Percentiles rank a stretch among this genome's conserved stretches.
phyloP scores from a whole-genome alignment of 2,329 filamentous ascomycete species.

The Diaporthe citrichinensis region DNA sequence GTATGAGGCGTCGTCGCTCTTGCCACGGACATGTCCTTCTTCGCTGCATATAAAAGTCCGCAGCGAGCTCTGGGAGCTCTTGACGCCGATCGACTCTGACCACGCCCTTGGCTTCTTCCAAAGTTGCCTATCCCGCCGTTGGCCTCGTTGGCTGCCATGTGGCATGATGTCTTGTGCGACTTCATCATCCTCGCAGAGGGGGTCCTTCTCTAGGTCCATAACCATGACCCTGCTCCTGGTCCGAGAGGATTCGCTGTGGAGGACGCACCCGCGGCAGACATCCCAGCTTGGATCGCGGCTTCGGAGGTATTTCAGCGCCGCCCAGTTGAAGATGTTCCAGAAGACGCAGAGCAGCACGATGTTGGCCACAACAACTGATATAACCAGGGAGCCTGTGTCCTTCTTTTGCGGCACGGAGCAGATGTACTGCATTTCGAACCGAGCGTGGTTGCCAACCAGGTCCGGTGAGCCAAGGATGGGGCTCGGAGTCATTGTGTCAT shows the following conservation, averaged over 20 bases:
- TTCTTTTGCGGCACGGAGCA: constrained; percentile 36
- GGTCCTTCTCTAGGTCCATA: constrained; percentile 35
- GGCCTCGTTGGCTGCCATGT: neutral
- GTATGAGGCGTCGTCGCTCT: neutral
- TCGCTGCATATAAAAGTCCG: constrained; percentile 3
- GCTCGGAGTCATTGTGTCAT: neutral
- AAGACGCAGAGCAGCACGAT: constrained; percentile 37
- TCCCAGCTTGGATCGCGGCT: constrained; percentile 23
- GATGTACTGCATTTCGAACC: constrained; percentile 38
- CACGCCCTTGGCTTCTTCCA: neutral
- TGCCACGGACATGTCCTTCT: neutral
- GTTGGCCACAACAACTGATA: constrained; percentile 32
- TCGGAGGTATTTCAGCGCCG: constrained; percentile 20
- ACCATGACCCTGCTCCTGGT: neutral
- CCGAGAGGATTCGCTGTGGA: neutral
- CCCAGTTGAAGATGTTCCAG: constrained; percentile 38
- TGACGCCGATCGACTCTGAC: neutral
- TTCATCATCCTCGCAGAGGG: constrained; percentile 30
- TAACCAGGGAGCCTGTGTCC: constrained; percentile 33
- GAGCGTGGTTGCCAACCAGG: constrained; percentile 16
- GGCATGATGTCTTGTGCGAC: neutral
- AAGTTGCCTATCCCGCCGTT: neutral
- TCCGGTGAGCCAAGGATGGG: constrained; percentile 31
- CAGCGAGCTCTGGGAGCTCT: constrained; percentile 1
- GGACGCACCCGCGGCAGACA: constrained; percentile 26